Percentiles rank a stretch among this genome's conserved stretches.
phyloP scores from a whole-genome alignment of 2,329 filamentous ascomycete species.

The Clonostachys sp. region DNA sequence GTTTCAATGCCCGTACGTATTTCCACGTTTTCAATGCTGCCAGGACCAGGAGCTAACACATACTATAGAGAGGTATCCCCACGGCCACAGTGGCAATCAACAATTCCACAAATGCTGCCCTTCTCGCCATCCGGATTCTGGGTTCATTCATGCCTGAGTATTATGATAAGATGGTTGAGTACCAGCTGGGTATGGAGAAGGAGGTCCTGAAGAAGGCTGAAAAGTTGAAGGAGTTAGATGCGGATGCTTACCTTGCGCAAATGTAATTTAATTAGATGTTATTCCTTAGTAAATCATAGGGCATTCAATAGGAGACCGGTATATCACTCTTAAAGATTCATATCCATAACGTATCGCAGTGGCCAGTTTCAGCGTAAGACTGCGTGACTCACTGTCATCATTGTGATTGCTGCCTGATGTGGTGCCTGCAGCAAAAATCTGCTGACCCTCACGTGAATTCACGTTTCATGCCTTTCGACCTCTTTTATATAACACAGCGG shows the following conservation, averaged over 20 bases:
- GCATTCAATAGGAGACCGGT: too few relatives aligned
- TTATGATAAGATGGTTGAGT: conserved; percentile 52
- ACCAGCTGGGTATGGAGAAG: conserved; percentile 56
- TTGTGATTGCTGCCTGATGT: too few relatives aligned
- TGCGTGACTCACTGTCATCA: too few relatives aligned
- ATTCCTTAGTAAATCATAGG: too few relatives aligned
- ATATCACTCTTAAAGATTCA: too few relatives aligned
- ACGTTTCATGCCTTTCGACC: too few relatives aligned
- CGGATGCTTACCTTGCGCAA: conserved; percentile 45
- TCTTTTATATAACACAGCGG: too few relatives aligned
- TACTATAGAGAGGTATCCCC: conserved; percentile 52
- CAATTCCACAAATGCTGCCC: conserved; percentile 72
- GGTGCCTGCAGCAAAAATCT: too few relatives aligned
- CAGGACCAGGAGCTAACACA: conserved; percentile 21
- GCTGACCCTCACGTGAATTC: too few relatives aligned
- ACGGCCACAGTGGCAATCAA: conserved; percentile 76
- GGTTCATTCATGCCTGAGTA: conserved; percentile 53
- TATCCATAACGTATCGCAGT: too few relatives aligned
- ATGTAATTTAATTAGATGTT: conserved; percentile 17
- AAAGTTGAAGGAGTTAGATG: conserved; percentile 50
- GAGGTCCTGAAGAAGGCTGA: conserved; percentile 62
- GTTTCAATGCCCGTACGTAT: conserved; percentile 66
- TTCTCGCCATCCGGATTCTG: conserved; percentile 66
- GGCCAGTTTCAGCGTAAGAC: too few relatives aligned
- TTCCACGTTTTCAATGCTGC: conserved; percentile 20